Evolutionary conservation across 331 rosid species (phyloP).

Genomic region (Acacia pycnantha): DNA sequence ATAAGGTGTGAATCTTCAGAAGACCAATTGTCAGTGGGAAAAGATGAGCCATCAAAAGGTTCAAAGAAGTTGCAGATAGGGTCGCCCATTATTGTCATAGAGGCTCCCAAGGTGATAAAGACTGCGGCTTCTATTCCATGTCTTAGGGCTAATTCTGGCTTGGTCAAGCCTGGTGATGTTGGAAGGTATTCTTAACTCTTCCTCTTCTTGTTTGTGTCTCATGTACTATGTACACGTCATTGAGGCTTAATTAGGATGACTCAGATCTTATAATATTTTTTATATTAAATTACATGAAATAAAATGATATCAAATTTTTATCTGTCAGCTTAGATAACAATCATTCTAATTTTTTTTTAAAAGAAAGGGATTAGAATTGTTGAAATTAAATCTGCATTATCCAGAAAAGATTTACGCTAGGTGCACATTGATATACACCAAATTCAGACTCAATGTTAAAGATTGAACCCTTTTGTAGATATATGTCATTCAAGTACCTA

Average conservation of each 20-base stretch:
- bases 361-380: background rate
- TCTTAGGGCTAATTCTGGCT: slow-evolving; percentile 68
- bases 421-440: background rate
- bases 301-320: background rate
- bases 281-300: background rate
- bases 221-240: background rate
- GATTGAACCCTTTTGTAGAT: background rate
- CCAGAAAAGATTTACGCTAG: background rate
- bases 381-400: background rate
- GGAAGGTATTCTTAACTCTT: slow-evolving; percentile 52
- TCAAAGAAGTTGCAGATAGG: slow-evolving; percentile 59
- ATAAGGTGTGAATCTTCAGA: slow-evolving; percentile 48
- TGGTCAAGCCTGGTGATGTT: slow-evolving; percentile 82
- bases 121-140: slow-evolving; percentile 81
- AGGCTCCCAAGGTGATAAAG: slow-evolving; percentile 79
- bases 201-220: background rate
- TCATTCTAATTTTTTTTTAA: background rate
- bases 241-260: background rate
- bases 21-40: slow-evolving; percentile 35
- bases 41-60: slow-evolving; percentile 19
- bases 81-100: slow-evolving; percentile 69
- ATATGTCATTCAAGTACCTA: background rate
- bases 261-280: background rate
- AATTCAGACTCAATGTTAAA: background rate
- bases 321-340: background rate